These are phyloP conservation scores for Myotisia sp. DNA, from an alignment of 2,329 filamentous ascomycete species.

Conservation along the genomic window DNA sequence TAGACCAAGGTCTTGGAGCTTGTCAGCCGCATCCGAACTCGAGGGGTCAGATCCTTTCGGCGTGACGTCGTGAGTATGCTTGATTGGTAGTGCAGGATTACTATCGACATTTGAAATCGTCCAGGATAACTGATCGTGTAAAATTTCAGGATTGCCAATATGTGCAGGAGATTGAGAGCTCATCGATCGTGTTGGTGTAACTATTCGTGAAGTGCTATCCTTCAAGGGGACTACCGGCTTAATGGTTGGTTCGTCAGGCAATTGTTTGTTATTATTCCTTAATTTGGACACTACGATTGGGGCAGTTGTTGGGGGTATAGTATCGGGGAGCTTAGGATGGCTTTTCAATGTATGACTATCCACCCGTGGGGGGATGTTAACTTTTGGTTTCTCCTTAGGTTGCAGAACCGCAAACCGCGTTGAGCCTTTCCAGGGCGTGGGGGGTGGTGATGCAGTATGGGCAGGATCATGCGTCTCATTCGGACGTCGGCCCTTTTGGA, in stretches of 20 bases:
- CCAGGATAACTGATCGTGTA: too few relatives aligned
- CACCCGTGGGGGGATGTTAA: too few relatives aligned
- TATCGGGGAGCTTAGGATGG: too few relatives aligned
- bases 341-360: too few relatives aligned
- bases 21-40: conserved; percentile 11
- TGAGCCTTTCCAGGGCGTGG: conserved; percentile 53
- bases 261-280: conserved; percentile 2
- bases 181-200: conserved; percentile 24
- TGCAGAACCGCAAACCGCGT: too few relatives aligned
- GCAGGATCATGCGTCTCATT: conserved; percentile 28
- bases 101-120: too few relatives aligned
- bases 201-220: conserved; percentile 14
- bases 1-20: conserved; percentile 24
- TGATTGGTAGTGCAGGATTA: too few relatives aligned
- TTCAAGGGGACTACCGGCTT: conserved; percentile 32
- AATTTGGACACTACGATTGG: too few relatives aligned
- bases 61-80: too few relatives aligned
- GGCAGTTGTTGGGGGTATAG: neutral
- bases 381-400: too few relatives aligned
- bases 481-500: conserved; percentile 20
- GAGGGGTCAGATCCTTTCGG: neutral
- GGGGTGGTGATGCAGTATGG: conserved; percentile 35
- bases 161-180: conserved; percentile 13
- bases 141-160: too few relatives aligned
- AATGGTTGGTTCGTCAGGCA: conserved; percentile 16